Conservation (phyloP, 2,329 filamentous ascomycete genomes). For the Hirsutella thompsonii region DNA sequence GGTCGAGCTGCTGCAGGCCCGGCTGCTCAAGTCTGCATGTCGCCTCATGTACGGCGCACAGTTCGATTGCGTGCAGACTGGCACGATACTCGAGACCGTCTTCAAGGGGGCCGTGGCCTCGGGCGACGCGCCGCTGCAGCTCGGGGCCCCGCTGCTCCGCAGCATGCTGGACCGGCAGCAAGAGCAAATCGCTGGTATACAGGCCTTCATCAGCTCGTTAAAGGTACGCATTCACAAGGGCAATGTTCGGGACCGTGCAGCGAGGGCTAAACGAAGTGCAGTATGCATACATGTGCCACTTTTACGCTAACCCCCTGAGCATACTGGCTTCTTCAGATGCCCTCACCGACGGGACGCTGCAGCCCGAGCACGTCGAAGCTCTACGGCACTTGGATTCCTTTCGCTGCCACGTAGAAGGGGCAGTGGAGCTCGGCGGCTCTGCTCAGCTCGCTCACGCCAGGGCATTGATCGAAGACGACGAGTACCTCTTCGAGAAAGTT, state of each 20-base stretch:
- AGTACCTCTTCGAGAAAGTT: conserved; percentile 34
- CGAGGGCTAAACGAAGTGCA: conserved; percentile 19
- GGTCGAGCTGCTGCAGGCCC: conserved; percentile 64
- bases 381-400: conserved; percentile 60
- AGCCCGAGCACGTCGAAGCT: conserved; percentile 52
- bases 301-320: conserved; percentile 65
- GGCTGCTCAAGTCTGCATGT: conserved; percentile 56
- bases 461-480: conserved; percentile 46
- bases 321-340: conserved; percentile 35
- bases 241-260: not conserved
- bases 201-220: conserved; percentile 56
- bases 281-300: conserved; percentile 81
- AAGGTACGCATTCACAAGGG: conserved; percentile 34
- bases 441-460: conserved; percentile 27
- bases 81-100: conserved; percentile 58
- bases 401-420: conserved; percentile 35
- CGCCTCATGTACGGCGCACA: conserved; percentile 55
- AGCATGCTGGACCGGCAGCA: conserved; percentile 58
- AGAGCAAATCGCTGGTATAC: conserved; percentile 65
- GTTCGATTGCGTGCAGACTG: conserved; percentile 66
- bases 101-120: conserved; percentile 54
- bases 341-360: conserved; percentile 20
- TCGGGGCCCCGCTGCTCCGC: conserved; percentile 51
- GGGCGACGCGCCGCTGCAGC: conserved; percentile 38
- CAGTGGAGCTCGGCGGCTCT: conserved; percentile 28